Base-by-base conservation (phyloP, 2,329 filamentous ascomycete genomes). In the Cytospora mali region DNA sequence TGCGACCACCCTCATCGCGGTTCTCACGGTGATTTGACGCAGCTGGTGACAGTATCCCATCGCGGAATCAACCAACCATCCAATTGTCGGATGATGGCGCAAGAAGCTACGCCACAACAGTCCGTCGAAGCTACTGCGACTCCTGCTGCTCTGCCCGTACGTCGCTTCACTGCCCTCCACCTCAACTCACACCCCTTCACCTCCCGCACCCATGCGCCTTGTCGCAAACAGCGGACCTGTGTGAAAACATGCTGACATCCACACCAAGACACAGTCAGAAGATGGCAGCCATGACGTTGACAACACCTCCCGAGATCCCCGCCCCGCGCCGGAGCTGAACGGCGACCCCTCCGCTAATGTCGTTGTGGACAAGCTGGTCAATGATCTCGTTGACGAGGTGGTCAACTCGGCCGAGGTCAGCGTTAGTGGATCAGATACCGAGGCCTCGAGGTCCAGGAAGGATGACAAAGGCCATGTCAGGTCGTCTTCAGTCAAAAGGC, bases 401-500 rank as follows among this genome's bases (percentile, higher is more conserved):
- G 76, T 82, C 67, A 82, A 83, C 72, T 89, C 87, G 64, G 81
- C 85, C 68, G 85, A 89, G 70, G 86, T 86, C 66, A 91, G 89
- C 73, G 80, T 85, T 67, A 92, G 87, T 73, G 89, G 64, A 4
- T 93, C 91, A 61, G 91, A 93, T 76, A 92, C 86, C 48, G 91
- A 93, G 73, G 84, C 86, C 68, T 88, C 87, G 65, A 85, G 85
- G 70, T 74, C 80, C 62, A 84, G 84, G 72, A 75, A 75, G 65
- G 84, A 80, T 63, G 81, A 84, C 62, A 86, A 83, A 69, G 80
- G 81, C 55, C 85, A 91, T 72, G 77, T 77, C 65, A 86, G 85
- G 63, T 80, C 80, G 10, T 79, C 81, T 67, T 82, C 88, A 66
- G 80, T 87, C 66, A 93, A 91, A 81, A 94, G 92, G 75, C 87